Evolutionary conservation across 352 stramenopile genomes (phyloP).

Genomic region (Thalassiosira mediterranea): DNA sequence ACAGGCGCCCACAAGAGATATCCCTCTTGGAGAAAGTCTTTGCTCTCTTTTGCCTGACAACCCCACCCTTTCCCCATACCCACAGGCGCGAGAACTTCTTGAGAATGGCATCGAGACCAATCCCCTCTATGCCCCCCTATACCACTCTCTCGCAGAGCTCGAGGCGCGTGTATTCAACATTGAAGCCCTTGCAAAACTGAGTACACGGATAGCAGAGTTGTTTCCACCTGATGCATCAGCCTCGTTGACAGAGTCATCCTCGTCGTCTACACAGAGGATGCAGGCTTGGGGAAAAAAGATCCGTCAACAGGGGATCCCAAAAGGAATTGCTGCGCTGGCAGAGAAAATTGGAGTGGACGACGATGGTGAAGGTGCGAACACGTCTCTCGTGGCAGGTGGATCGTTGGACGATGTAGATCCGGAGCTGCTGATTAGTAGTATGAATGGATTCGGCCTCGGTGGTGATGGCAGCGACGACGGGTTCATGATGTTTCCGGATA

Average conservation of each 20-base stretch:
- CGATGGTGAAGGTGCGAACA: constrained; percentile 23
- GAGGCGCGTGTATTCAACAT: constrained; percentile 81
- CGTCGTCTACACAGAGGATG: constrained; percentile 30
- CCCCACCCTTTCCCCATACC: too few relatives aligned
- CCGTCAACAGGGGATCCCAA: constrained; percentile 39
- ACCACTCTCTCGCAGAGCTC: constrained; percentile 80
- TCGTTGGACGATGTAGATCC: constrained; percentile 49
- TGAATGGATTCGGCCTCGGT: constrained; percentile 22
- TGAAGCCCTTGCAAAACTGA: constrained; percentile 72
- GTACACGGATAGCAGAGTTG: constrained; percentile 63
- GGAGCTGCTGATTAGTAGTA: constrained; percentile 37
- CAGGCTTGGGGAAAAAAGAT: constrained; percentile 58
- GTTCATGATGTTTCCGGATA: too few relatives aligned
- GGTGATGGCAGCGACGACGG: constrained; percentile 3
- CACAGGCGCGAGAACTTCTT: constrained; percentile 65
- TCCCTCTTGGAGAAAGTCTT: too few relatives aligned
- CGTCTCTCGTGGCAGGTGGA: too few relatives aligned
- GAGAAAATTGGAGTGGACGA: constrained; percentile 66
- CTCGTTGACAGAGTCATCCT: constrained; percentile 24
- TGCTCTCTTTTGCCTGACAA: too few relatives aligned
- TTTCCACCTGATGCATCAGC: constrained; percentile 68
- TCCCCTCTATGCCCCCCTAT: constrained; percentile 71
- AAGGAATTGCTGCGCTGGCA: constrained; percentile 59
- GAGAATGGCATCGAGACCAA: constrained; percentile 79
- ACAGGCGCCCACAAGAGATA: too few relatives aligned